Evolutionary conservation across 441 rosid genomes (phyloP).

Genomic region (Populus hybrid): DNA sequence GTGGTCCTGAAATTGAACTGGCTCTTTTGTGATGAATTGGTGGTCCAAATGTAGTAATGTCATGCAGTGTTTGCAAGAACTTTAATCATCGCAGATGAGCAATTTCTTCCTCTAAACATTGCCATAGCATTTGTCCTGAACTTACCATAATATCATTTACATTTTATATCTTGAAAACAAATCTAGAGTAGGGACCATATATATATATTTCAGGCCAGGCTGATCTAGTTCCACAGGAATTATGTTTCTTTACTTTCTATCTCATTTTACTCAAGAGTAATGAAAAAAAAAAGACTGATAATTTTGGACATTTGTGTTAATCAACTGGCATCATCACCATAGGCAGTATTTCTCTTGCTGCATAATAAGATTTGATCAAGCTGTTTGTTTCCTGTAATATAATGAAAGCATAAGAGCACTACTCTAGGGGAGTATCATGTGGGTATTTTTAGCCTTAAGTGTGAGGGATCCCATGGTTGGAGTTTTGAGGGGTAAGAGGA

Average conservation of each 20-base stretch:
- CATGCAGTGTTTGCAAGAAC: slow-evolving; percentile 9
- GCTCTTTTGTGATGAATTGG: slow-evolving; percentile 14
- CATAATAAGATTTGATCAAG: neutral
- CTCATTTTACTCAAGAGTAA: neutral
- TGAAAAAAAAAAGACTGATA: neutral
- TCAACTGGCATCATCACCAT: neutral
- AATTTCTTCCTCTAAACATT: neutral
- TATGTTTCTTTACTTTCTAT: neutral
- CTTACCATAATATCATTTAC: neutral
- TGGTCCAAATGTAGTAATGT: slow-evolving; percentile 24
- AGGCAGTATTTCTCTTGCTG: neutral
- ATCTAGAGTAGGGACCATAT: neutral
- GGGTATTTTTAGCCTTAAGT: neutral
- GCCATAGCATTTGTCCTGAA: neutral
- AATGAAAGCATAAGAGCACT: neutral
- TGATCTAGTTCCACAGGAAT: neutral
- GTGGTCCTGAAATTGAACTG: slow-evolving; percentile 26
- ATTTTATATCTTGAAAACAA: neutral
- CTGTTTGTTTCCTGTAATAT: slow-evolving; percentile 2
- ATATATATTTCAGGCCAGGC: neutral
- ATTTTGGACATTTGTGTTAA: neutral
- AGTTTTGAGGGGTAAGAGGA: neutral
- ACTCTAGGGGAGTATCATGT: neutral
- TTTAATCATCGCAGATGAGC: slow-evolving; percentile 21
- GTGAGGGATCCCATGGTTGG: too few relatives aligned